A percentile compares a stretch with the other conserved stretches of the same genome.
Conservation (phyloP, 148 eudicot species). For the Chenopodium suecicum region DNA sequence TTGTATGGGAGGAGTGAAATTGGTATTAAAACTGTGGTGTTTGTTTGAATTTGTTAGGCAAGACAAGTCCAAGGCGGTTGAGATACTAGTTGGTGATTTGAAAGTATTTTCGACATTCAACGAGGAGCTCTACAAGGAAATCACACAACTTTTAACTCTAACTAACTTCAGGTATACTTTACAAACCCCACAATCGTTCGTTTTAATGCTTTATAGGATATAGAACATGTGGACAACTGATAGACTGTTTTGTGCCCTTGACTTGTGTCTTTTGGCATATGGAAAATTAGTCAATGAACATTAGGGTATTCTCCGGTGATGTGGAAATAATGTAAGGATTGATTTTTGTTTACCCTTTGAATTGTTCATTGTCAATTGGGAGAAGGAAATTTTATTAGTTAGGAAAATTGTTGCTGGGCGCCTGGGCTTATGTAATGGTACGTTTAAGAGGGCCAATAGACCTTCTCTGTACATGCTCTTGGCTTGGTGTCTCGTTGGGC, state of each 20-base stretch:
- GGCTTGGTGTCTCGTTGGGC: no score
- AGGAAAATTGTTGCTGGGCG: background rate
- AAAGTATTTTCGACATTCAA: conserved; percentile 85
- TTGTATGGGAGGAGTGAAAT: background rate
- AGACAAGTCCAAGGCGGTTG: conserved; percentile 83
- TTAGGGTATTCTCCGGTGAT: no score
- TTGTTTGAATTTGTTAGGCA: conserved; percentile 47
- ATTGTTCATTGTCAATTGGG: background rate
- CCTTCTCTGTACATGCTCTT: background rate
- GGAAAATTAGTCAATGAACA: no score
- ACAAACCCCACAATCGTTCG: background rate
- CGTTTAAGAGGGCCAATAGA: background rate
- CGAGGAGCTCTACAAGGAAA: conserved; percentile 73
- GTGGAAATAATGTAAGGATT: background rate
- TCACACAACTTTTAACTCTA: conserved; percentile 73
- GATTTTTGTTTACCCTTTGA: background rate
- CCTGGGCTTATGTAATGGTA: background rate
- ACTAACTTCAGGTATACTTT: conserved; percentile 69
- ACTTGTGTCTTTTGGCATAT: no score
- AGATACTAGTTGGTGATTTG: conserved; percentile 73
- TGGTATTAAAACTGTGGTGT: background rate
- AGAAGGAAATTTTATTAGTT: no score
- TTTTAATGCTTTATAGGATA: background rate
- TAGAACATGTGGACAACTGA: background rate
- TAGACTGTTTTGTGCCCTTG: no score